Conservation (phyloP, 2,329 filamentous ascomycete genomes). For the Scortechinia acanthostroma region DNA sequence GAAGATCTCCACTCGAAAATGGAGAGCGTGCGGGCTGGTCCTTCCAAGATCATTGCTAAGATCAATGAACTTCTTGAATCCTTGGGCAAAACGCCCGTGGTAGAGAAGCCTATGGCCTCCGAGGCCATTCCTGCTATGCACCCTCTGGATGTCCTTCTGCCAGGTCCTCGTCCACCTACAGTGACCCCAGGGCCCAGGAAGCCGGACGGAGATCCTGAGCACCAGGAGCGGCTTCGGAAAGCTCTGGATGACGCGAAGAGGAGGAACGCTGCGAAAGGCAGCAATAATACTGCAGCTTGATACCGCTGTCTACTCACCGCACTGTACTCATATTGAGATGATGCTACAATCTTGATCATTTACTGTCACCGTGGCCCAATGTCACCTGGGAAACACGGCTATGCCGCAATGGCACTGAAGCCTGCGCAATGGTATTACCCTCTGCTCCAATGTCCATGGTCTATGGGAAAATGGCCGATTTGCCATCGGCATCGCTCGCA, state of each 20-base stretch:
- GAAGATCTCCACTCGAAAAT: slow-evolving; percentile 26
- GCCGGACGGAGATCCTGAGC: slow-evolving; percentile 23
- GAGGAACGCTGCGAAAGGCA: slow-evolving; percentile 34
- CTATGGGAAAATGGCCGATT: too few relatives aligned
- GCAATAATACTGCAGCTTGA: too few relatives aligned
- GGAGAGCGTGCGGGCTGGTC: slow-evolving; percentile 22
- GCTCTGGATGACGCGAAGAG: slow-evolving; percentile 44
- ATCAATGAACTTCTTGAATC: slow-evolving; percentile 7
- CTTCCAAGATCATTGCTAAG: slow-evolving; percentile 17
- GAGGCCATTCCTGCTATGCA: slow-evolving; percentile 3
- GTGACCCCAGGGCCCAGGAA: background rate
- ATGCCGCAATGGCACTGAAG: too few relatives aligned
- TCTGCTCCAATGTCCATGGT: too few relatives aligned
- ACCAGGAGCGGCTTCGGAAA: slow-evolving; percentile 33
- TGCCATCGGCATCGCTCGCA: too few relatives aligned
- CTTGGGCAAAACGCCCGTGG: background rate
- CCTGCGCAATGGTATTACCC: too few relatives aligned
- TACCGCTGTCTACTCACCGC: too few relatives aligned
- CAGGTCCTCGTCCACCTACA: slow-evolving; percentile 9
- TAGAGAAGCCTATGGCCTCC: background rate
- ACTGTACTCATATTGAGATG: too few relatives aligned
- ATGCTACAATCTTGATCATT: too few relatives aligned
- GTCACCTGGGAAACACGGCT: too few relatives aligned
- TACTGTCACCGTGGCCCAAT: too few relatives aligned
- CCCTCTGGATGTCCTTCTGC: slow-evolving; percentile 6